A percentile compares a stretch with the other conserved stretches of the same genome.
Evolutionary conservation across 1,284 basidiomycete species (phyloP).

Genomic region (Cystobasidium slooffiae): DNA sequence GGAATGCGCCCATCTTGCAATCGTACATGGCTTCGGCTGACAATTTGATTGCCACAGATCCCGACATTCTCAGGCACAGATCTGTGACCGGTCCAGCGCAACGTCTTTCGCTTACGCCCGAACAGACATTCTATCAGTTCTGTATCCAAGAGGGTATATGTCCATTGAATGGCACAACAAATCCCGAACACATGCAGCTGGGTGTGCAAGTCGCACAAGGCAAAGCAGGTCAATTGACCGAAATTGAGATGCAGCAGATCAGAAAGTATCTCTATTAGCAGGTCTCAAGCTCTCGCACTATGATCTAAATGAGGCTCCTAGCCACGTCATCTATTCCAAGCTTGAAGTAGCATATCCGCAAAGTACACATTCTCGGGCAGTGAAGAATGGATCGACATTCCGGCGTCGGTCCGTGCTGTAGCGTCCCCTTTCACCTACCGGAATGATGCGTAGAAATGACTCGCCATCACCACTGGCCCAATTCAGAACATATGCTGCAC

Average conservation of each 20-base stretch:
- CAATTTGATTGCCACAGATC: neutral
- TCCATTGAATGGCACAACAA: conserved; percentile 70
- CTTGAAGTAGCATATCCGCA: too few species aligned
- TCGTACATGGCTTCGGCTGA: neutral
- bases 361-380: too few species aligned
- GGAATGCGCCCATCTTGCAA: conserved; percentile 59
- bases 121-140: conserved; percentile 70
- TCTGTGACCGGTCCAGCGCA: neutral
- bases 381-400: neutral
- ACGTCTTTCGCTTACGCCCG: conserved; percentile 61
- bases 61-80: conserved; percentile 17
- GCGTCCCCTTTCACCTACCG: too few species aligned
- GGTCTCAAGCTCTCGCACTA: neutral
- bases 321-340: neutral
- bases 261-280: conserved; percentile 3
- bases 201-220: conserved; percentile 62
- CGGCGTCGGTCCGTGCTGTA: neutral
- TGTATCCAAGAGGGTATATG: conserved; percentile 65
- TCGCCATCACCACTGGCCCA: too few species aligned
- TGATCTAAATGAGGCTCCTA: neutral
- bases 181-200: conserved; percentile 67
- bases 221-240: conserved; percentile 19
- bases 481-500: too few species aligned
- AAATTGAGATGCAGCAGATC: conserved; percentile 3
- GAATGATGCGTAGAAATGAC: too few species aligned